Base-by-base conservation (phyloP, 495 filamentous ascomycete genomes). In the Hapsidospora chrysogenum region DNA sequence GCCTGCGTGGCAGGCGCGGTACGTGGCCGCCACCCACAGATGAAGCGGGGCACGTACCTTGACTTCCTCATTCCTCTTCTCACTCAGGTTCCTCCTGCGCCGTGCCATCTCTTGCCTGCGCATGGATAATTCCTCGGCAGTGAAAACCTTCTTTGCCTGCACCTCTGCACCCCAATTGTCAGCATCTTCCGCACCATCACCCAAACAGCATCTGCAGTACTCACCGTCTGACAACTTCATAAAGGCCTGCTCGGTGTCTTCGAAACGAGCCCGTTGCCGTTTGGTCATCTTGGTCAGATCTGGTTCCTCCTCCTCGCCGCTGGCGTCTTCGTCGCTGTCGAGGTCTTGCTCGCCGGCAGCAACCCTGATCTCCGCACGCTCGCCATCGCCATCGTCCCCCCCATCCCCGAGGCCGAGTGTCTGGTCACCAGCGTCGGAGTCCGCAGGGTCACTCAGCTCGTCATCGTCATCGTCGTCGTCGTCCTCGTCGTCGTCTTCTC, bases 41-140 rank as follows among this genome's bases (percentile, higher is more conserved):
- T 17, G 31, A 29, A 35, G 36, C n/a, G 29, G 18, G 11, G 17
- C 6, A 38, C 49, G 29, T 61, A 85, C 86, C 74, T 97, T 97
- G 61, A 96, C 92, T 61, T 97, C 92, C 50, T 97, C 92, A 38
- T 94, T 89, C 17, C 89, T 80, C 65, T 95, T 94, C 51, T 96
- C 89, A 43, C 80, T 89, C n/a, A 97, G 68, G 44, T 96, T 95
- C 53, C 94, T 92, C 33, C 89, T 64, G 21, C 89, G 77, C 13
- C 89, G 68, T 17, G 89, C 89, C 89, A 97, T 97, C 54, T 97
- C 89, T 5, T 83, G 80, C 28, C 89, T 72, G 13, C 92, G 76
- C 80, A 96, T 93, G 22, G 83, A 83, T 38, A 92, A 75, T 48
- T 97, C 92, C 49, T 96, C 89, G 0, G 84, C 86, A 1, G 87